Evolutionary conservation across 768 basidiomycete genomes (phyloP).

Genomic region (Mycena albidolilacea): DNA sequence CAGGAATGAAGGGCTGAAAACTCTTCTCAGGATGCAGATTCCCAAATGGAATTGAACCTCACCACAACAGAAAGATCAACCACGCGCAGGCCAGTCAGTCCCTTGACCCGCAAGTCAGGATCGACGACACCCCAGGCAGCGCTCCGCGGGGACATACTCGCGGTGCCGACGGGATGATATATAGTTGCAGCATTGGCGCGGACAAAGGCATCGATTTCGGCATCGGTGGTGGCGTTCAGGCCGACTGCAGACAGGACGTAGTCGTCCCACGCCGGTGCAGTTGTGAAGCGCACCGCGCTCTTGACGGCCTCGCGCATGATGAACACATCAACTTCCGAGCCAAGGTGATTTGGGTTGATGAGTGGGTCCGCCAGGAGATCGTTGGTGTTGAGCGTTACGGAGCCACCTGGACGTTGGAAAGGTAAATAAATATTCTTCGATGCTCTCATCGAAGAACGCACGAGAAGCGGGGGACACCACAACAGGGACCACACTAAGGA

Average conservation of each 20-base stretch:
- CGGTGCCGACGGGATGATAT: conserved; percentile 51
- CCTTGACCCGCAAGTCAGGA: conserved; percentile 49
- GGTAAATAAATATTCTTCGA: too few relatives aligned
- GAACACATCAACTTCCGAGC: conserved; percentile 41
- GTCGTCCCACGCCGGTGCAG: conserved; percentile 40
- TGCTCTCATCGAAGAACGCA: not conserved
- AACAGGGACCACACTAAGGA: conserved; percentile 39
- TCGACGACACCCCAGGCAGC: conserved; percentile 43
- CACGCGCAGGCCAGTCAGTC: conserved; percentile 51
- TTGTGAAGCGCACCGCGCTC: conserved; percentile 38
- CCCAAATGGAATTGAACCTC: not conserved
- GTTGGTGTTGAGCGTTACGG: conserved; percentile 52
- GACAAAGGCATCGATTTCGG: conserved; percentile 46
- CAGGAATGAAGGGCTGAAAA: too few relatives aligned
- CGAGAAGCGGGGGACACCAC: conserved; percentile 48
- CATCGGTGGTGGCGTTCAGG: conserved; percentile 45
- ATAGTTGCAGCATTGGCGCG: conserved; percentile 42
- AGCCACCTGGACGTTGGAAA: conserved; percentile 41
- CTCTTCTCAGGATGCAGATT: too few relatives aligned
- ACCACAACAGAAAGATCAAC: conserved; percentile 55
- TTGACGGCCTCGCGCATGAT: conserved; percentile 43
- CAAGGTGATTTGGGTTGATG: conserved; percentile 63
- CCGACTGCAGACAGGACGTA: conserved; percentile 37
- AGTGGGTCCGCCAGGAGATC: conserved; percentile 57
- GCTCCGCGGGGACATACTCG: conserved; percentile 47